phyloP scores from a whole-genome alignment of 768 basidiomycete genomes.

The Hygrocybe coccinea region DNA sequence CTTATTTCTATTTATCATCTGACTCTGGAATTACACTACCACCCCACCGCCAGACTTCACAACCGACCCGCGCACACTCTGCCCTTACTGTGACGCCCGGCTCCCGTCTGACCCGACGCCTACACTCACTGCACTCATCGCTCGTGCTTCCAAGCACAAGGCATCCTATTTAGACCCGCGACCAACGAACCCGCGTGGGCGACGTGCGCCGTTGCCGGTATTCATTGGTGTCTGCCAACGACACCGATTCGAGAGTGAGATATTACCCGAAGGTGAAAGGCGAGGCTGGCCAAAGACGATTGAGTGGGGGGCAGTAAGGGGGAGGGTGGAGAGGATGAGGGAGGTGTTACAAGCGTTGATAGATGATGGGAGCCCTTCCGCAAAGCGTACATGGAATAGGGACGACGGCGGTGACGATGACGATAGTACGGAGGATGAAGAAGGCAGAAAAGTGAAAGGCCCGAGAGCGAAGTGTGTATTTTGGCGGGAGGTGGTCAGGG shows the following conservation, averaged over 20 bases:
- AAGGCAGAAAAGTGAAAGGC: constrained; percentile 21
- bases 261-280: constrained; percentile 63
- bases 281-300: constrained; percentile 77
- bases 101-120: constrained; percentile 62
- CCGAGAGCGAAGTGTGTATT: constrained; percentile 47
- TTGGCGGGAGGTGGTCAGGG: constrained; percentile 62
- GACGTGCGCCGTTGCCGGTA: constrained; percentile 47
- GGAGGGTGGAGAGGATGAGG: constrained; percentile 51
- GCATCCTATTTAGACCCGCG: constrained; percentile 61
- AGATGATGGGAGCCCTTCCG: constrained; percentile 34
- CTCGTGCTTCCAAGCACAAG: constrained; percentile 43
- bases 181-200: constrained; percentile 61
- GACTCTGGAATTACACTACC: not conserved
- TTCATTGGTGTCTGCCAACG: constrained; percentile 72
- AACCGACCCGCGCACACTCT: constrained; percentile 62
- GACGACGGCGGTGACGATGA: constrained; percentile 5
- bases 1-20: not conserved
- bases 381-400: constrained; percentile 9
- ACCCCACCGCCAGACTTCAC: constrained; percentile 48
- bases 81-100: constrained; percentile 75
- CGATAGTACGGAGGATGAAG: not conserved
- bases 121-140: constrained; percentile 50
- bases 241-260: constrained; percentile 70
- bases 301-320: constrained; percentile 53
- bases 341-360: constrained; percentile 47